phyloP scores from a whole-genome alignment of 2,329 filamentous ascomycete species.

The Trichoderma sp. region DNA sequence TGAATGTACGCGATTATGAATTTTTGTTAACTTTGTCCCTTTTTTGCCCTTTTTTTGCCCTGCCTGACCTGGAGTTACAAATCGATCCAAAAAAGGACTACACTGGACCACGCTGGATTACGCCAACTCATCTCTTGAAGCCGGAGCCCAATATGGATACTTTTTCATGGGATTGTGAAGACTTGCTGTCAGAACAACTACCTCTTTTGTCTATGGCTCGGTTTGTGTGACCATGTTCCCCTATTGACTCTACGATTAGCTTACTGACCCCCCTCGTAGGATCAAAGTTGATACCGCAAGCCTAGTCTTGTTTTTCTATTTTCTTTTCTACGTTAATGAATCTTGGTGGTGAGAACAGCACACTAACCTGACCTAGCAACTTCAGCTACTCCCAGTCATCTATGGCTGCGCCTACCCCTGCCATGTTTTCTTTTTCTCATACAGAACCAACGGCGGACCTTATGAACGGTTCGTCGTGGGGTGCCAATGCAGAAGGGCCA shows the following conservation, averaged over 20 bases:
- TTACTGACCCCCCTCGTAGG: slow-evolving; percentile 42
- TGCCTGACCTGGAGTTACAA: background rate
- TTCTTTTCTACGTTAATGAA: slow-evolving; percentile 39
- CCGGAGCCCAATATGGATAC: slow-evolving; percentile 23
- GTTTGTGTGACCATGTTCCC: slow-evolving; percentile 33
- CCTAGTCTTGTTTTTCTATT: slow-evolving; percentile 37
- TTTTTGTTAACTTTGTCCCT: slow-evolving; percentile 16
- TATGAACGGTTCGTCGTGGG: slow-evolving; percentile 57
- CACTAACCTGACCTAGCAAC: slow-evolving; percentile 60
- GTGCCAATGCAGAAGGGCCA: slow-evolving; percentile 58
- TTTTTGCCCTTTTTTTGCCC: slow-evolving; percentile 1
- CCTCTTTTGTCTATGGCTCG: slow-evolving; percentile 28
- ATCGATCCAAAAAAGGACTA: slow-evolving; percentile 16
- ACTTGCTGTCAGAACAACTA: slow-evolving; percentile 27
- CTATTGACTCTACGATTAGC: slow-evolving; percentile 26
- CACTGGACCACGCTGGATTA: slow-evolving; percentile 15
- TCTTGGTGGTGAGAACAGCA: slow-evolving; percentile 49
- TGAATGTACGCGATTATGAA: slow-evolving; percentile 12
- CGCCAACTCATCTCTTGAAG: slow-evolving; percentile 10
- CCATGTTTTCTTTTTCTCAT: slow-evolving; percentile 61
- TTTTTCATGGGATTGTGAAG: slow-evolving; percentile 27
- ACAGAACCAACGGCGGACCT: slow-evolving; percentile 61
- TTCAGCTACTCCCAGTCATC: slow-evolving; percentile 58
- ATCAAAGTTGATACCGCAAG: slow-evolving; percentile 58
- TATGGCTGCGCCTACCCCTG: slow-evolving; percentile 51